Percentiles rank a stretch among this genome's conserved stretches.
These are phyloP conservation scores for Peronospora belbahrii DNA, from an alignment of 352 stramenopile species.

Conservation along the genomic window DNA sequence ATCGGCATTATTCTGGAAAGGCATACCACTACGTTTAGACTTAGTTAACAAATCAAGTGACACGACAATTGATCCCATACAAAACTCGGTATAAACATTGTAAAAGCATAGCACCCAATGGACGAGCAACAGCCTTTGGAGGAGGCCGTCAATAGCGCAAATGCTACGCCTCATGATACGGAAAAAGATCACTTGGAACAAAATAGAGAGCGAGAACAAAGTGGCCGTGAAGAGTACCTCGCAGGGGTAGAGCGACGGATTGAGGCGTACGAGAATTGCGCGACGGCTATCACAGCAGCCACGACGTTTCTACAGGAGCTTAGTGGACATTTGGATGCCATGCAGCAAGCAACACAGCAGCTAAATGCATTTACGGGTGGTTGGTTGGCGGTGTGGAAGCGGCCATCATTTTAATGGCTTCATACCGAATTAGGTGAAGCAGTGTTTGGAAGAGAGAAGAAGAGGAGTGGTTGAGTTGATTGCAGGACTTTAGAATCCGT, in stretches of 20 bases:
- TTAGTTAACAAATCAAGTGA: no score
- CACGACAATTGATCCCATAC: not conserved
- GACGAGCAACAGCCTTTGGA: conserved; percentile 3
- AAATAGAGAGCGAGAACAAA: conserved; percentile 11
- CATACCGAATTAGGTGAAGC: not conserved
- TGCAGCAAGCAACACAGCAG: conserved; percentile 59
- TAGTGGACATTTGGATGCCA: conserved; percentile 49
- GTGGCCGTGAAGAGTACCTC: conserved; percentile 39
- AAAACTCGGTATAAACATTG: not conserved
- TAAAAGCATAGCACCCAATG: conserved; percentile 13
- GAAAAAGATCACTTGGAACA: conserved; percentile 5
- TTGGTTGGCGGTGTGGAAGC: conserved; percentile 71
- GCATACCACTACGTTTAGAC: no score
- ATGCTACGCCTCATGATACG: conserved; percentile 2
- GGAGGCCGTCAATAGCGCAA: conserved; percentile 3
- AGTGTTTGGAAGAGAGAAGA: conserved; percentile 21
- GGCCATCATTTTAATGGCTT: conserved; percentile 16
- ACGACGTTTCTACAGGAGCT: conserved; percentile 62
- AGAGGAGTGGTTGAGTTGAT: not conserved
- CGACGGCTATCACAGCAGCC: conserved; percentile 34
- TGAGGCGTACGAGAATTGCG: conserved; percentile 62
- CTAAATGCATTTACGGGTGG: conserved; percentile 65
- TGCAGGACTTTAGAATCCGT: not conserved
- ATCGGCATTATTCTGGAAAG: no score
- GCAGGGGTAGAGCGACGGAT: conserved; percentile 38